phyloP scores from a whole-genome alignment of 192 early-diverging fungal species.

The Coemansia sp. region DNA sequence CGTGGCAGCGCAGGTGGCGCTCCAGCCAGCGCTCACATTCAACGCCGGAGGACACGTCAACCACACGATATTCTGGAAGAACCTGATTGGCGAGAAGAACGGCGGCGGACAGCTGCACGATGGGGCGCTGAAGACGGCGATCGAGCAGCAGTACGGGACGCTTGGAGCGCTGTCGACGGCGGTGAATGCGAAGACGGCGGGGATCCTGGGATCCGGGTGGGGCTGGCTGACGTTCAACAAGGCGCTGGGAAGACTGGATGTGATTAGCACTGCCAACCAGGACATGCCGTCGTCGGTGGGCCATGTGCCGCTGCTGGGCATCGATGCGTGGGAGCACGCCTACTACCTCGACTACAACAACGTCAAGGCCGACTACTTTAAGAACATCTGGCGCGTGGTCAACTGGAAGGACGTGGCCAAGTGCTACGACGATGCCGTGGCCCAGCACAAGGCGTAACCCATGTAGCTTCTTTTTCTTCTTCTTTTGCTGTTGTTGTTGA shows the following conservation, averaged over 20 bases:
- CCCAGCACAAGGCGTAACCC: constrained; percentile 12
- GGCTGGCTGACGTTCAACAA: constrained; percentile 95
- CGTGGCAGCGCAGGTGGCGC: constrained; percentile 67
- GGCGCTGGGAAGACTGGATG: constrained; percentile 72
- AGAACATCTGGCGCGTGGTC: constrained; percentile 91
- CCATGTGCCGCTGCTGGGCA: constrained; percentile 80
- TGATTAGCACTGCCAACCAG: constrained; percentile 88
- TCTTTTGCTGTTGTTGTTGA: not conserved
- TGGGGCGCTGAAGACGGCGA: constrained; percentile 68
- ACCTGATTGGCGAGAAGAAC: constrained; percentile 77
- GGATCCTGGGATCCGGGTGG: constrained; percentile 92
- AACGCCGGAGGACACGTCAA: constrained; percentile 93
- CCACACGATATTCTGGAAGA: constrained; percentile 93
- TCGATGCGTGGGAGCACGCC: constrained; percentile 97
- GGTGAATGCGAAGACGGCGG: constrained; percentile 79
- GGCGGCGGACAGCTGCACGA: constrained; percentile 73
- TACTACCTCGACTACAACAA: constrained; percentile 99
- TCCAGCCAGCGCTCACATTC: constrained; percentile 85
- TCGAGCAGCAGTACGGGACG: constrained; percentile 80
- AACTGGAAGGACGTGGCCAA: constrained; percentile 97
- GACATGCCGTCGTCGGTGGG: constrained; percentile 62
- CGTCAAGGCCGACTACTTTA: constrained; percentile 93
- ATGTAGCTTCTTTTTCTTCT: not conserved
- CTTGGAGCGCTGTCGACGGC: constrained; percentile 74
- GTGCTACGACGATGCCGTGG: constrained; percentile 70